Evolutionary conservation across 208 protist species (phyloP).

Genomic region (Leishmania gerbilli): DNA sequence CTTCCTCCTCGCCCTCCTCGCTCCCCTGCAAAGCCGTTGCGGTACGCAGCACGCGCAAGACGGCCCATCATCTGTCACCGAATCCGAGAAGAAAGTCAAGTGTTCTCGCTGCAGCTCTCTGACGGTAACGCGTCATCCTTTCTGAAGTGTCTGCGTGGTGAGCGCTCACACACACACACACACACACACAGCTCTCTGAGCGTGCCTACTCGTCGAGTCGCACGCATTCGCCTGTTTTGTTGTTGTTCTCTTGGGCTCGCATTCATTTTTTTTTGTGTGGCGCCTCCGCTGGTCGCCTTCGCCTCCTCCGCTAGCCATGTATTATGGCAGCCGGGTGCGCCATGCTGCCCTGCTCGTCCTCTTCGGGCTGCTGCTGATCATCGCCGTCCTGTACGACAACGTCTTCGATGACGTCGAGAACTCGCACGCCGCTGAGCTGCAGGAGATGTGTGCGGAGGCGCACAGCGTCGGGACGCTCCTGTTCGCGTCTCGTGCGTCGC

Average conservation of each 20-base stretch:
- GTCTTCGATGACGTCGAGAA: constrained; percentile 17
- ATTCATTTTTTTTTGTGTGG: not conserved
- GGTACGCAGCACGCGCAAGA: no score
- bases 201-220: no score
- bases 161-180: no score
- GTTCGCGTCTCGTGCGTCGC: not conserved
- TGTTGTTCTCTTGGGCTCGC: not conserved
- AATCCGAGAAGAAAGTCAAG: no score
- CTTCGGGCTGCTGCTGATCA: constrained; percentile 22
- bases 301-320: not conserved
- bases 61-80: no score
- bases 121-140: no score
- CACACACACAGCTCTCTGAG: no score
- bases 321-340: constrained; percentile 8
- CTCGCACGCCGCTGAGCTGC: constrained; percentile 15
- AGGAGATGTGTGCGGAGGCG: constrained; percentile 2
- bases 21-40: no score
- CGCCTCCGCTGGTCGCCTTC: not conserved
- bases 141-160: no score
- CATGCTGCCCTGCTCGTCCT: constrained; percentile 27
- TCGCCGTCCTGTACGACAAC: constrained; percentile 15
- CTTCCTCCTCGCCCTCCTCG: no score
- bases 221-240: no score
- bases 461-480: constrained; percentile 11
- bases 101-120: no score